phyloP scores from a whole-genome alignment of 306 rosid species.

The Biancaea sappan region DNA sequence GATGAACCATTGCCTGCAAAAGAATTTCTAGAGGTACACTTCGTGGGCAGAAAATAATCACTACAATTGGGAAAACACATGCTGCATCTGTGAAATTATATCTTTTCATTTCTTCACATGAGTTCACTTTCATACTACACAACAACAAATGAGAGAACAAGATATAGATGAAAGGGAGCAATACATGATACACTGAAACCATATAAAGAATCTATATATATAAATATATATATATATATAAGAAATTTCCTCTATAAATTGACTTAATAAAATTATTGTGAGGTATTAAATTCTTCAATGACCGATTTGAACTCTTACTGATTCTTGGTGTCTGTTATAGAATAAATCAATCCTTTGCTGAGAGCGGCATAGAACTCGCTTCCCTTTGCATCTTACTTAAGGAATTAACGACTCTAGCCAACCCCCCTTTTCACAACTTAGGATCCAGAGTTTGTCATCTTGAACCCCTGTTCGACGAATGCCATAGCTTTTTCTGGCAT shows the following conservation, averaged over 20 bases:
- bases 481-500: constrained; percentile 95
- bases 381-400: constrained; percentile 38
- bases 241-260: constrained; percentile 48
- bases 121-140: constrained; percentile 41
- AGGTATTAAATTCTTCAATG: constrained; percentile 49
- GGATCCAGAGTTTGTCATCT: constrained; percentile 50
- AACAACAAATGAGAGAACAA: not conserved
- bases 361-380: constrained; percentile 53
- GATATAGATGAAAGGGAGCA: constrained; percentile 16
- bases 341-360: constrained; percentile 53
- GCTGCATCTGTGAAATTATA: not conserved
- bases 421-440: constrained; percentile 29
- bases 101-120: constrained; percentile 18
- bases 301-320: constrained; percentile 40
- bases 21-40: constrained; percentile 4
- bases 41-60: not conserved
- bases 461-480: constrained; percentile 60
- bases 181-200: constrained; percentile 47
- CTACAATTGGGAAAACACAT: not conserved
- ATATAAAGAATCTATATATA: constrained; percentile 63
- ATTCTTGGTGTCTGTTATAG: constrained; percentile 35
- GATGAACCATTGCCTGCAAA: not conserved
- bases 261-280: constrained; percentile 60
- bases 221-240: constrained; percentile 18
- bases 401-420: constrained; percentile 20